Evolutionary conservation across 140 eudicot genomes (phyloP).

Genomic region (Cichorium intybus): DNA sequence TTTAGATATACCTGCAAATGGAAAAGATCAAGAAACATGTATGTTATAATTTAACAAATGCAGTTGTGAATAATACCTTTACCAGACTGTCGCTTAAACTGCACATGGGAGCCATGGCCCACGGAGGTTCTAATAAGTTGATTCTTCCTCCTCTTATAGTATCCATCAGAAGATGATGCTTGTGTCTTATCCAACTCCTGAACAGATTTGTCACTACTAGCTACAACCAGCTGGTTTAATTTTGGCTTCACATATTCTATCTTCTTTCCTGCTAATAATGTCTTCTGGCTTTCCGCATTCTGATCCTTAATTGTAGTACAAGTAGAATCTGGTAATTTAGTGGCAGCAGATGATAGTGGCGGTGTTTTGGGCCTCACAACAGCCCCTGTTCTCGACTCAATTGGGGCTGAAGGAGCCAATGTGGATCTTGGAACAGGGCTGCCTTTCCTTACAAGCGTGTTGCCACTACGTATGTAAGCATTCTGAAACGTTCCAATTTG

Average conservation of each 20-base stretch:
- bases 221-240: slow-evolving; percentile 84
- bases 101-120: slow-evolving; percentile 31
- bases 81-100: slow-evolving; percentile 46
- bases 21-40: neutral
- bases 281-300: slow-evolving; percentile 41
- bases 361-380: slow-evolving; percentile 56
- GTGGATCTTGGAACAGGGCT: slow-evolving; percentile 41
- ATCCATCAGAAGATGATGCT: slow-evolving; percentile 51
- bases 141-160: slow-evolving; percentile 73
- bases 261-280: slow-evolving; percentile 39
- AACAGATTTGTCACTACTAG: slow-evolving; percentile 37
- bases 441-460: slow-evolving; percentile 74
- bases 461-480: slow-evolving; percentile 82
- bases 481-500: slow-evolving; percentile 26
- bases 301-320: slow-evolving; percentile 27
- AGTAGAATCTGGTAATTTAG: slow-evolving; percentile 29
- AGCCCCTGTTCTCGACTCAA: slow-evolving; percentile 35
- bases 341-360: slow-evolving; percentile 24
- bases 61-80: too few species aligned
- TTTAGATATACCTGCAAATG: slow-evolving; percentile 37
- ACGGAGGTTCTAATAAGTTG: slow-evolving; percentile 70
- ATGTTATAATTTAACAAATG: too few species aligned
- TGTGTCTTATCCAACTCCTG: slow-evolving; percentile 42
- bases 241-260: slow-evolving; percentile 65
- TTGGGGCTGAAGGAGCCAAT: slow-evolving; percentile 29